phyloP scores from a whole-genome alignment of 2,329 filamentous ascomycete genomes.

The Claviceps sp. region DNA sequence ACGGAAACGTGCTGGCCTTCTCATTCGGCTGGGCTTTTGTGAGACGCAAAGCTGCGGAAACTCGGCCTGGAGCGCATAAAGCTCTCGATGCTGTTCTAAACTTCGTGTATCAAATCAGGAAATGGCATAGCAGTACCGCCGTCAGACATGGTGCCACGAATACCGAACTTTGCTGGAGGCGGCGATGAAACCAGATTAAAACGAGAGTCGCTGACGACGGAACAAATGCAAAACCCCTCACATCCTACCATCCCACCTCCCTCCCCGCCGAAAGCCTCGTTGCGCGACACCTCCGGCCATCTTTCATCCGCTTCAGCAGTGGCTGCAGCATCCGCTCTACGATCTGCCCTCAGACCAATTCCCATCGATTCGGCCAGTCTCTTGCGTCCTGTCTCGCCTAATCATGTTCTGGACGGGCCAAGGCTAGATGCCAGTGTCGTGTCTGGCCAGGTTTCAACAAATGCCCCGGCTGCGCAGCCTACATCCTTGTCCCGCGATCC shows the following conservation, averaged over 20 bases:
- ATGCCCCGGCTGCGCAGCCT: not conserved
- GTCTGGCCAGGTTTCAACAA: constrained; percentile 9
- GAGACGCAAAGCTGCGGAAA: not conserved
- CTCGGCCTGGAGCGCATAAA: not conserved
- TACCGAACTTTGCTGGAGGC: constrained; percentile 13
- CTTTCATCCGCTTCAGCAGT: constrained; percentile 8
- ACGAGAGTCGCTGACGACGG: constrained; percentile 16
- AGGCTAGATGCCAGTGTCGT: constrained; percentile 12
- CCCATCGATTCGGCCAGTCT: constrained; percentile 24
- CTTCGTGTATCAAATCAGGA: constrained; percentile 17
- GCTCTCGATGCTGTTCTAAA: constrained; percentile 19
- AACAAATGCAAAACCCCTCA: constrained; percentile 6
- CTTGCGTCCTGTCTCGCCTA: constrained; percentile 55
- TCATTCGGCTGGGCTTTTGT: not conserved
- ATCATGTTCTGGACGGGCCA: constrained; percentile 28
- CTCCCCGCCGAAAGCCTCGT: constrained; percentile 6
- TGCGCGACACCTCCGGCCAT: not conserved
- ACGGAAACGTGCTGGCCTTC: not conserved
- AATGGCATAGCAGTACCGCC: constrained; percentile 32
- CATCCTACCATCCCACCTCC: constrained; percentile 8
- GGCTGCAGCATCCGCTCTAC: constrained; percentile 18
- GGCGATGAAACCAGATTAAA: constrained; percentile 22
- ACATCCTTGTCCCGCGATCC: constrained; percentile 13
- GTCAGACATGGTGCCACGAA: constrained; percentile 32
- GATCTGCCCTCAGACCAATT: constrained; percentile 20